These are phyloP conservation scores for Heliosperma pusillum DNA, from an alignment of 148 eudicot species.

Conservation along the genomic window DNA sequence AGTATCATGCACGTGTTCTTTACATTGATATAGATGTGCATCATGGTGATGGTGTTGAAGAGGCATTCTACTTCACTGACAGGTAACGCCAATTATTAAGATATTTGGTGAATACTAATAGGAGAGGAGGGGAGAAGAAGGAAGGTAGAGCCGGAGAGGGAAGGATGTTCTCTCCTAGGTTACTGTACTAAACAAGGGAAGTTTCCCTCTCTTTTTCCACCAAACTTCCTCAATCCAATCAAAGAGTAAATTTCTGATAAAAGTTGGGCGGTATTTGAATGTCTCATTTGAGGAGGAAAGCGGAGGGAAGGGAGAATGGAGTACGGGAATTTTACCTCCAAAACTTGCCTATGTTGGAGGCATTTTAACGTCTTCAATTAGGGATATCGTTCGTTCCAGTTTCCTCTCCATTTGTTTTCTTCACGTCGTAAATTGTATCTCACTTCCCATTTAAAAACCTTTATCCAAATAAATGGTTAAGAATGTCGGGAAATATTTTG, in stretches of 20 bases:
- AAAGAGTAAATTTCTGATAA: neutral
- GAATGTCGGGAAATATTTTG: neutral
- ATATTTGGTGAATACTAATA: neutral
- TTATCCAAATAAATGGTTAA: neutral
- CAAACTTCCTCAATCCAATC: neutral
- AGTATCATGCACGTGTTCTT: slow-evolving; percentile 93
- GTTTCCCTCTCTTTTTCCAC: neutral
- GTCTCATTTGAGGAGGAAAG: neutral
- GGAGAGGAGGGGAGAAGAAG: neutral
- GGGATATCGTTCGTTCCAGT: neutral
- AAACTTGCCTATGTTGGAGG: neutral
- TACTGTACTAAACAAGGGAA: neutral
- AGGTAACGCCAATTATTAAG: slow-evolving; percentile 38
- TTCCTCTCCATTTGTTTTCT: neutral
- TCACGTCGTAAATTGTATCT: neutral
- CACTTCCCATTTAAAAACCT: neutral
- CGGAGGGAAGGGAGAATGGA: neutral
- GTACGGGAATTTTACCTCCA: no score
- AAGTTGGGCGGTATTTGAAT: neutral
- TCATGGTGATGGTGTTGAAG: slow-evolving; percentile 99
- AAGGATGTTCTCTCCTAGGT: neutral
- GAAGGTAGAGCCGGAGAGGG: neutral
- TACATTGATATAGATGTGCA: slow-evolving; percentile 99
- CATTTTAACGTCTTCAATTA: no score
- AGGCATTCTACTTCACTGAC: slow-evolving; percentile 96